Percentiles rank a stretch among this genome's conserved stretches.
These are phyloP conservation scores for Shiraia sp. DNA, from an alignment of 2,329 filamentous ascomycete species.

Conservation along the genomic window DNA sequence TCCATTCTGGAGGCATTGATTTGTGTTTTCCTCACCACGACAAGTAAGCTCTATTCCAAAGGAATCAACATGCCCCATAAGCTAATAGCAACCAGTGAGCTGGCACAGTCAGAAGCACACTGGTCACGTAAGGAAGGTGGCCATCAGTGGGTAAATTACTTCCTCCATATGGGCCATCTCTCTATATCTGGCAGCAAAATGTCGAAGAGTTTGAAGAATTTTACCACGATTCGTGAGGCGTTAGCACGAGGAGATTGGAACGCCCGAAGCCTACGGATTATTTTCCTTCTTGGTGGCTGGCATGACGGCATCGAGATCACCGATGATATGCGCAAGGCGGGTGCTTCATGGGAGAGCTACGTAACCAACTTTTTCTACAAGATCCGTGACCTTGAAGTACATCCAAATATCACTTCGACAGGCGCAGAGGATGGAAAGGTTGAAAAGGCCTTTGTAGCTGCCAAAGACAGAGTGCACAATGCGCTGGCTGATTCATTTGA, in stretches of 20 bases:
- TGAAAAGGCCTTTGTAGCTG: slow-evolving; percentile 53
- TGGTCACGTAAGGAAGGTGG: slow-evolving; percentile 55
- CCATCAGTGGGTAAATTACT: slow-evolving; percentile 89
- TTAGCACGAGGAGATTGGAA: slow-evolving; percentile 72
- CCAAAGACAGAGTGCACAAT: slow-evolving; percentile 62
- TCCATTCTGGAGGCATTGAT: slow-evolving; percentile 91
- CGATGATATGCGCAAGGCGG: slow-evolving; percentile 74
- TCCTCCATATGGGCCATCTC: slow-evolving; percentile 92
- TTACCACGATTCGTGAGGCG: slow-evolving; percentile 88
- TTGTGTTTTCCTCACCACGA: slow-evolving; percentile 78
- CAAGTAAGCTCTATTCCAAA: slow-evolving; percentile 53
- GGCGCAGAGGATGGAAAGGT: slow-evolving; percentile 49
- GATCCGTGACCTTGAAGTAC: slow-evolving; percentile 53
- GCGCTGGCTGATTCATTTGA: slow-evolving; percentile 86
- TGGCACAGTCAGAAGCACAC: slow-evolving; percentile 89
- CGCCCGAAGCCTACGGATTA: slow-evolving; percentile 76
- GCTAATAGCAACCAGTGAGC: slow-evolving; percentile 53
- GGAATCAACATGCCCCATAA: not conserved
- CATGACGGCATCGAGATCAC: slow-evolving; percentile 91
- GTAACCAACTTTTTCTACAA: slow-evolving; percentile 72
- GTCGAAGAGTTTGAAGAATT: slow-evolving; percentile 95
- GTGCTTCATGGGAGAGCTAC: slow-evolving; percentile 77
- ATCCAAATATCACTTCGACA: slow-evolving; percentile 35
- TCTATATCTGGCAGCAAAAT: slow-evolving; percentile 91
- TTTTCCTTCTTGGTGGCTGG: slow-evolving; percentile 88